Conservation (phyloP, 306 rosid species). For the Cicer yamashitae region DNA sequence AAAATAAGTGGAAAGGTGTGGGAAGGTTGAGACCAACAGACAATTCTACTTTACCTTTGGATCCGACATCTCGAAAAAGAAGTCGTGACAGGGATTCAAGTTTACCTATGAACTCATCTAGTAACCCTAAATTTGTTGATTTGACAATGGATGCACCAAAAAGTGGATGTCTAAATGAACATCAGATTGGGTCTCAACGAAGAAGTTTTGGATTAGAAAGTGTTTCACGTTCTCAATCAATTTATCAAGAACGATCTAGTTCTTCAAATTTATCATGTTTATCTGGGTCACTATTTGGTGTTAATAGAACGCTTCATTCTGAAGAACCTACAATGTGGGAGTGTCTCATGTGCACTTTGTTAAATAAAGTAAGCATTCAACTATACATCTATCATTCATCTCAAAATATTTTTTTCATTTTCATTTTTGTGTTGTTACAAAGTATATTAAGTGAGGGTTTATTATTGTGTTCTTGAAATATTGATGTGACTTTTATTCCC, state of each 20-base stretch:
- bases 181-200: slow-evolving; percentile 43
- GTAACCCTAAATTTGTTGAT: slow-evolving; percentile 39
- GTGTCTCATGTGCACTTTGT: slow-evolving; percentile 78
- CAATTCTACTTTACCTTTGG: too few relatives aligned
- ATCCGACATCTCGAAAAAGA: slow-evolving; percentile 56
- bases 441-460: not conserved
- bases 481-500: not conserved
- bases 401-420: not conserved
- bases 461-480: slow-evolving; percentile 9
- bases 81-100: slow-evolving; percentile 46
- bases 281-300: slow-evolving; percentile 32
- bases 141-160: slow-evolving; percentile 46
- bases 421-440: not conserved
- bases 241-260: slow-evolving; percentile 47
- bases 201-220: slow-evolving; percentile 42
- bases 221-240: slow-evolving; percentile 45
- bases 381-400: slow-evolving; percentile 19
- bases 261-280: slow-evolving; percentile 44
- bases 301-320: slow-evolving; percentile 37
- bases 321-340: slow-evolving; percentile 70
- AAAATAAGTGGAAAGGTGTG: too few relatives aligned
- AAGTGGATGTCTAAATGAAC: slow-evolving; percentile 33
- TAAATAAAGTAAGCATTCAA: slow-evolving; percentile 69
- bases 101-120: slow-evolving; percentile 44
- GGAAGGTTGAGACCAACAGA: too few relatives aligned